Percentiles rank a stretch among this genome's conserved stretches.
phyloP scores from a whole-genome alignment of 2,329 filamentous ascomycete genomes.

The Fusarium sp. region DNA sequence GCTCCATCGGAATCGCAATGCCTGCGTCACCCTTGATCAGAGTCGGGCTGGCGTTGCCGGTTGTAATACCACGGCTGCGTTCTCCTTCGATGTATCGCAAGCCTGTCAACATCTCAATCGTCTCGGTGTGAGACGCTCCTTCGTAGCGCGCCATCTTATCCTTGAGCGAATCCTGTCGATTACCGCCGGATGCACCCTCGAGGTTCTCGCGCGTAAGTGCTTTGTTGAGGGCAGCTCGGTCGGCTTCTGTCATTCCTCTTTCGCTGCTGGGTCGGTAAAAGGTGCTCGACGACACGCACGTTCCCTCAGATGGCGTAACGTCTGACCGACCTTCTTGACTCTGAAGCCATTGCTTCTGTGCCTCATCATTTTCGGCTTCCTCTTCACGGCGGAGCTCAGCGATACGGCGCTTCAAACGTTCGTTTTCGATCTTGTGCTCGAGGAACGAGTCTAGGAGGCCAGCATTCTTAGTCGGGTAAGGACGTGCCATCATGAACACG shows the following conservation, averaged over 20 bases:
- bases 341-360: slow-evolving; percentile 67
- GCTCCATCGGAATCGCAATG: slow-evolving; percentile 82
- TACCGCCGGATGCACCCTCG: slow-evolving; percentile 73
- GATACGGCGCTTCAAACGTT: slow-evolving; percentile 84
- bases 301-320: slow-evolving; percentile 60
- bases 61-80: slow-evolving; percentile 86
- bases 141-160: slow-evolving; percentile 89
- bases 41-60: slow-evolving; percentile 80
- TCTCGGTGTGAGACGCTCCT: slow-evolving; percentile 78
- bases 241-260: slow-evolving; percentile 69
- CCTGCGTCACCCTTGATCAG: slow-evolving; percentile 87
- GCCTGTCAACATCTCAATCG: slow-evolving; percentile 92
- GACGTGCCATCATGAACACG: slow-evolving; percentile 91
- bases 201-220: slow-evolving; percentile 82
- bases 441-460: slow-evolving; percentile 89
- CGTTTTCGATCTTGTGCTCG: slow-evolving; percentile 97
- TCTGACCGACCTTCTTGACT: slow-evolving; percentile 66
- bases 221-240: slow-evolving; percentile 70
- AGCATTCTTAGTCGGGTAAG: slow-evolving; percentile 89
- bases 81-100: slow-evolving; percentile 89
- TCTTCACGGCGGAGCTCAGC: slow-evolving; percentile 87
- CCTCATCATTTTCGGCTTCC: slow-evolving; percentile 77
- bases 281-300: slow-evolving; percentile 48
- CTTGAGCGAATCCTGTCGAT: slow-evolving; percentile 76
- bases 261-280: slow-evolving; percentile 51